These are phyloP conservation scores for Cornus suecica DNA, from an alignment of 148 eudicot genomes.

Conservation along the genomic window DNA sequence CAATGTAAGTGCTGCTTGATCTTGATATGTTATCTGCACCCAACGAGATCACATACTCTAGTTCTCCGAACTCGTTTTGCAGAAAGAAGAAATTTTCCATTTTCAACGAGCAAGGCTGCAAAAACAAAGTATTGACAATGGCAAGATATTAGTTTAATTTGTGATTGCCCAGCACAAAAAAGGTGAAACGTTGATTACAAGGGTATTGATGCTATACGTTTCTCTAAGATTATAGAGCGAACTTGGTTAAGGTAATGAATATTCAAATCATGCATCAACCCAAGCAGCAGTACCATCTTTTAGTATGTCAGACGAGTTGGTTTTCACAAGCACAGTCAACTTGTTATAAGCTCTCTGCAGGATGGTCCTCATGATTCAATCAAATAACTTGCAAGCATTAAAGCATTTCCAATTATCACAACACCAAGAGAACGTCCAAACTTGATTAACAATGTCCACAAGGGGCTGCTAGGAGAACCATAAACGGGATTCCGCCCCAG, in stretches of 20 bases:
- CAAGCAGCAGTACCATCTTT: background rate
- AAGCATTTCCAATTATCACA: background rate
- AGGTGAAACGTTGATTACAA: background rate
- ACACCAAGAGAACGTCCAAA: background rate
- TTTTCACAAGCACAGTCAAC: background rate
- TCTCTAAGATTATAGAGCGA: background rate
- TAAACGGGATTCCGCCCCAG: background rate
- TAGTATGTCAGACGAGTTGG: background rate
- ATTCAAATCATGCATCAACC: background rate
- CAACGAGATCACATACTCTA: slow-evolving; percentile 85
- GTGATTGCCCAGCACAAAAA: background rate
- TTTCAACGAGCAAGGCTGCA: slow-evolving; percentile 82
- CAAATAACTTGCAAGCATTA: background rate
- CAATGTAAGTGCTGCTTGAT: slow-evolving; percentile 82
- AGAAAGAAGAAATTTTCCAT: slow-evolving; percentile 92
- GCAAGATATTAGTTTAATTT: background rate
- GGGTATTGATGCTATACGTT: background rate
- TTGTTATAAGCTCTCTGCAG: background rate
- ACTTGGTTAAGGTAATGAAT: background rate
- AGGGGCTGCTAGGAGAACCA: background rate
- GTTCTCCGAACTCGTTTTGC: slow-evolving; percentile 81
- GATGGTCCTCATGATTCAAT: background rate
- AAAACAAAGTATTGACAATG: slow-evolving; percentile 9
- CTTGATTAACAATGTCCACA: background rate
- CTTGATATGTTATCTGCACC: slow-evolving; percentile 87